A percentile compares a stretch with the other conserved stretches of the same genome.
These are phyloP conservation scores for Aspergillus avenaceus DNA, from an alignment of 495 filamentous ascomycete genomes.

Conservation along the genomic window DNA sequence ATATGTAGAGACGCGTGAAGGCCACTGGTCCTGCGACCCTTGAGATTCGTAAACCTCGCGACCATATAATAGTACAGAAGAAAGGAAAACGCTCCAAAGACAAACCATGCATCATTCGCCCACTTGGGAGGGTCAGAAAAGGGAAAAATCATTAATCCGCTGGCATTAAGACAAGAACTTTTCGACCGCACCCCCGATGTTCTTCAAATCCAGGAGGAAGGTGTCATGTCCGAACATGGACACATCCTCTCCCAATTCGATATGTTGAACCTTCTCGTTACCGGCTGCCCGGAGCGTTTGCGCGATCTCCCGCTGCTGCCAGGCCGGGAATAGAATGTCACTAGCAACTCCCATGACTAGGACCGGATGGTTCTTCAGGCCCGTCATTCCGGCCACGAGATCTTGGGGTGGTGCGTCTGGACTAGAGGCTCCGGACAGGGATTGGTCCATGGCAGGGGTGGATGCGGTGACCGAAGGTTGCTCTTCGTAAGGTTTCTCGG, in stretches of 20 bases:
- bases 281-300: constrained; percentile 72
- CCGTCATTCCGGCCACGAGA: constrained; percentile 68
- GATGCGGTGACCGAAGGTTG: constrained; percentile 46
- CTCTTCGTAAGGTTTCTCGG: constrained; percentile 82
- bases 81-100: neutral
- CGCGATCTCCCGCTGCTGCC: constrained; percentile 96
- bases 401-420: constrained; percentile 60
- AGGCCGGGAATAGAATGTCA: constrained; percentile 95
- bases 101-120: constrained; percentile 1
- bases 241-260: constrained; percentile 87
- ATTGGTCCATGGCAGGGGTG: constrained; percentile 20
- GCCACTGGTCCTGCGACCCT: neutral
- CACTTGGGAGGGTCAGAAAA: neutral
- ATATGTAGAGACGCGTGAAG: neutral
- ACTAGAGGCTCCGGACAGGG: constrained; percentile 8
- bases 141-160: neutral
- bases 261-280: constrained; percentile 75
- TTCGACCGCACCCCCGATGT: constrained; percentile 79
- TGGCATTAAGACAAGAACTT: constrained; percentile 60
- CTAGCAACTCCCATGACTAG: constrained; percentile 92
- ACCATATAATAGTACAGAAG: neutral
- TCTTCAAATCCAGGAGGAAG: constrained; percentile 87
- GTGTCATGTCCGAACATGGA: constrained; percentile 96
- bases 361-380: constrained; percentile 68
- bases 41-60: neutral